phyloP scores from a whole-genome alignment of 2,329 filamentous ascomycete species.

The Albophoma yamanashiensis region DNA sequence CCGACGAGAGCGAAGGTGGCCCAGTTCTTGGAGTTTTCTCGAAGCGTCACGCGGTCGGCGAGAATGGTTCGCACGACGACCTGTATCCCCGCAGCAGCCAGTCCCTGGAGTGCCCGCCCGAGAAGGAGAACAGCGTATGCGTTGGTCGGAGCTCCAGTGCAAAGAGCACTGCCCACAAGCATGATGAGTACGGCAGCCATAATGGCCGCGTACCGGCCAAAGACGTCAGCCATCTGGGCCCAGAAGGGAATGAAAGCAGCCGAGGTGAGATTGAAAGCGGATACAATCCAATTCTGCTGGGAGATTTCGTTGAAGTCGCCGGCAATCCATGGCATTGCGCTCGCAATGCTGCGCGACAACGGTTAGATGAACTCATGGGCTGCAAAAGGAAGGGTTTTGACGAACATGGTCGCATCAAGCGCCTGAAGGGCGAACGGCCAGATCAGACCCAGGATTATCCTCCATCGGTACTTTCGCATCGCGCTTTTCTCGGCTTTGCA shows the following conservation, averaged over 20 bases:
- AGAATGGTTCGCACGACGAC: slow-evolving; percentile 53
- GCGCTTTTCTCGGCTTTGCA: slow-evolving; percentile 23
- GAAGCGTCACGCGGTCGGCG: slow-evolving; percentile 50
- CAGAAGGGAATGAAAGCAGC: slow-evolving; percentile 58
- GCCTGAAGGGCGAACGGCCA: slow-evolving; percentile 51
- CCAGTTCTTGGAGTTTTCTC: slow-evolving; percentile 52
- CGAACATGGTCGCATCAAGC: slow-evolving; percentile 51
- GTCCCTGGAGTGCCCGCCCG: slow-evolving; percentile 52
- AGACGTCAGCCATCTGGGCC: slow-evolving; percentile 54
- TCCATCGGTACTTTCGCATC: slow-evolving; percentile 39
- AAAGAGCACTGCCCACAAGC: slow-evolving; percentile 50
- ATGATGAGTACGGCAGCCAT: slow-evolving; percentile 46
- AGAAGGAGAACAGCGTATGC: slow-evolving; percentile 50
- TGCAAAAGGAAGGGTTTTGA: neutral
- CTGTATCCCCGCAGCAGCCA: slow-evolving; percentile 50
- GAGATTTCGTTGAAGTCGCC: slow-evolving; percentile 49
- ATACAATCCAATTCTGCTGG: slow-evolving; percentile 59
- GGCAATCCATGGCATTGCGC: slow-evolving; percentile 42
- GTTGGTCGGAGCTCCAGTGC: slow-evolving; percentile 41
- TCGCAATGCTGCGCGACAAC: slow-evolving; percentile 17
- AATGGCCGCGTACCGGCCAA: slow-evolving; percentile 49
- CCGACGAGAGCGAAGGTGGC: slow-evolving; percentile 49
- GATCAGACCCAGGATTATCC: slow-evolving; percentile 46
- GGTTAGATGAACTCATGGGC: neutral
- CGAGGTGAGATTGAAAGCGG: slow-evolving; percentile 56